Evolutionary conservation across 495 filamentous ascomycete genomes (phyloP).

Genomic region (Aspergillus nidulans): DNA sequence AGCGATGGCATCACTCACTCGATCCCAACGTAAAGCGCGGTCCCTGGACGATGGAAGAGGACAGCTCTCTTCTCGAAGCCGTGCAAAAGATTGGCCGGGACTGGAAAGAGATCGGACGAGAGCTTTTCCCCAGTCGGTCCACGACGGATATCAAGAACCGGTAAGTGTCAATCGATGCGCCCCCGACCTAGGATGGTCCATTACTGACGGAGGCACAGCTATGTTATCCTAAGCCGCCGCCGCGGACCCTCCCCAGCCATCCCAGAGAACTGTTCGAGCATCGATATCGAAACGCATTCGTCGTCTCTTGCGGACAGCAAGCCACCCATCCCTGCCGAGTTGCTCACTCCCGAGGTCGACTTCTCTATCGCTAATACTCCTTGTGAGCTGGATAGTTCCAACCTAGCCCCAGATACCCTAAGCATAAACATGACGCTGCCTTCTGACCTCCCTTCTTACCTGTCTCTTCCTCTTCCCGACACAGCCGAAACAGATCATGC

Average conservation of each 20-base stretch:
- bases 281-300: background rate
- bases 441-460: background rate
- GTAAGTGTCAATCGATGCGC: background rate
- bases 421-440: background rate
- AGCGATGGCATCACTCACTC: slow-evolving; percentile 23
- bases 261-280: background rate
- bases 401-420: background rate
- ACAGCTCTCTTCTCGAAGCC: slow-evolving; percentile 7
- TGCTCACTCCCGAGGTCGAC: background rate
- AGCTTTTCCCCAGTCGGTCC: slow-evolving; percentile 15
- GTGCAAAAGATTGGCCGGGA: slow-evolving; percentile 9
- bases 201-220: background rate
- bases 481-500: background rate
- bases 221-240: slow-evolving; percentile 1
- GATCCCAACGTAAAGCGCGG: slow-evolving; percentile 19
- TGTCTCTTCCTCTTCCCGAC: background rate
- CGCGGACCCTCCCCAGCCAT: background rate
- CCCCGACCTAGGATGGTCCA: background rate
- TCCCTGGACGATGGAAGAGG: slow-evolving; percentile 19
- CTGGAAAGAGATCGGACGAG: slow-evolving; percentile 18
- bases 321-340: too few species aligned
- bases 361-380: background rate
- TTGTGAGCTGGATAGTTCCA: background rate
- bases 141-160: slow-evolving; percentile 21
- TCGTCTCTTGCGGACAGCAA: background rate